Evolutionary conservation across 2,329 filamentous ascomycete species (phyloP).

Genomic region (Acrodontium crateriforme): DNA sequence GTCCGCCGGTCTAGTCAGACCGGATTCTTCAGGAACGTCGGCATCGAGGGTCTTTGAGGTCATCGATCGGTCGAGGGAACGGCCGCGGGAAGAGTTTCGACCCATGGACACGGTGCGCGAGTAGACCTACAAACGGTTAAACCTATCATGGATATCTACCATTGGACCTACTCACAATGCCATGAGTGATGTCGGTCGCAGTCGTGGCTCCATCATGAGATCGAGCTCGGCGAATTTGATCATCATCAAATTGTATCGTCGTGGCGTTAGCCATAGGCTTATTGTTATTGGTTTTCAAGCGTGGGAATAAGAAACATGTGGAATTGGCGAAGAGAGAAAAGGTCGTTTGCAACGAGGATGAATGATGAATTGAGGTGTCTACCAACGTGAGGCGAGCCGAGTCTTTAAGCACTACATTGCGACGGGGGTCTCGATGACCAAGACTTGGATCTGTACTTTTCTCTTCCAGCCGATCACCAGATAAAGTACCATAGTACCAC

Average conservation of each 20-base stretch:
- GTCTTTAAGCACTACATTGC: too few relatives aligned
- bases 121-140: conserved; percentile 7
- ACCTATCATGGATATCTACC: not conserved
- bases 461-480: too few relatives aligned
- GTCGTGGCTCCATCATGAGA: conserved; percentile 3
- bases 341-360: too few relatives aligned
- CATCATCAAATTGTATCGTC: conserved; percentile 10
- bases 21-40: conserved; percentile 12
- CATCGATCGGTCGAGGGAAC: conserved; percentile 2
- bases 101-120: conserved; percentile 7
- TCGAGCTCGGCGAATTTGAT: conserved; percentile 6
- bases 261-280: conserved; percentile 1
- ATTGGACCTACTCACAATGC: conserved; percentile 2
- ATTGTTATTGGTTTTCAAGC: too few relatives aligned
- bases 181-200: conserved; percentile 3
- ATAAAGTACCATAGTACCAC: too few relatives aligned
- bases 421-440: too few relatives aligned
- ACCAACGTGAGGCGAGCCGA: too few relatives aligned
- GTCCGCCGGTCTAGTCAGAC: conserved; percentile 13
- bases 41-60: conserved; percentile 5
- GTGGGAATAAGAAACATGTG: too few relatives aligned
- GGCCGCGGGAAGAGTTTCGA: conserved; percentile 2
- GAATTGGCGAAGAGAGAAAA: too few relatives aligned
- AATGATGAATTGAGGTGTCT: too few relatives aligned
- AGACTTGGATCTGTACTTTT: too few relatives aligned